phyloP scores from a whole-genome alignment of 495 filamentous ascomycete species.

The Penicillium lividum region DNA sequence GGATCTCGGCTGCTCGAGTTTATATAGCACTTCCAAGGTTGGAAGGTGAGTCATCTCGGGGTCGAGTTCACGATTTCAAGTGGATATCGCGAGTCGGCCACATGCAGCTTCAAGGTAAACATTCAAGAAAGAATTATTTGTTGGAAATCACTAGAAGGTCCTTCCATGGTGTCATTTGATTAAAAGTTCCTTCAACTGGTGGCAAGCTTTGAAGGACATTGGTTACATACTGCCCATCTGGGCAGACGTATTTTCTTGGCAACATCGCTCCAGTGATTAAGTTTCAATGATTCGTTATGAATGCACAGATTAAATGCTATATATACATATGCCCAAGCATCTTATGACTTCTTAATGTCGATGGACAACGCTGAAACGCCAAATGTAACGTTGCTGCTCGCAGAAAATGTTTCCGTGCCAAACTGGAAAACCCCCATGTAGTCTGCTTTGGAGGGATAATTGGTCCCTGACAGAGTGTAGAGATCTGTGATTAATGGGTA shows the following conservation, averaged over 20 bases:
- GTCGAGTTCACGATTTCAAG: too few species aligned
- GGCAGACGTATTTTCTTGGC: neutral
- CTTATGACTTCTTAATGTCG: constrained; percentile 27
- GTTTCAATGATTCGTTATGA: neutral
- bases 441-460: constrained; percentile 27
- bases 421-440: constrained; percentile 41
- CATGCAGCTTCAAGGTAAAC: too few species aligned
- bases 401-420: constrained; percentile 37
- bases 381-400: constrained; percentile 35
- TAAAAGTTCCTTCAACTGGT: too few species aligned
- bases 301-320: neutral
- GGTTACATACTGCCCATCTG: too few species aligned
- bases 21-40: too few species aligned
- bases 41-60: too few species aligned
- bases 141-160: too few species aligned
- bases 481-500: constrained; percentile 37
- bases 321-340: neutral
- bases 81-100: too few species aligned
- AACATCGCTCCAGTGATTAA: neutral
- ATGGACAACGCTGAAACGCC: constrained; percentile 32
- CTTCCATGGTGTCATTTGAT: too few species aligned
- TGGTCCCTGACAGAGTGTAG: constrained; percentile 14
- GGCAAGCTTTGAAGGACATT: neutral
- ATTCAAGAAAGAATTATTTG: too few species aligned
- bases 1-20: neutral